phyloP scores from a whole-genome alignment of 164 flowering plant species.

The Chloranthus sessilifolius region DNA sequence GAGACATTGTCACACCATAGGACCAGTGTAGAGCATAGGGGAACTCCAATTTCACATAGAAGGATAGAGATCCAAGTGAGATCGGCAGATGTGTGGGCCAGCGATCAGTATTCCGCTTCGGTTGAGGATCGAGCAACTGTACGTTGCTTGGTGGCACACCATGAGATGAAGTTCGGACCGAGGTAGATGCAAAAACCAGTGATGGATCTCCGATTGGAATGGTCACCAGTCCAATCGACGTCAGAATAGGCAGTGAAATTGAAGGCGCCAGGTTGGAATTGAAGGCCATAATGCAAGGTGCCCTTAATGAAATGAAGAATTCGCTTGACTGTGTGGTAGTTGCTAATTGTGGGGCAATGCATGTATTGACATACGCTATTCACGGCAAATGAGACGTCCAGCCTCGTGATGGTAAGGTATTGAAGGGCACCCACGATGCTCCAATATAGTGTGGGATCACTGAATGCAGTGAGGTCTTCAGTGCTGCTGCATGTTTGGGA shows the following conservation, averaged over 20 bases:
- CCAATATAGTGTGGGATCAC: neutral
- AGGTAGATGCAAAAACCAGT: neutral
- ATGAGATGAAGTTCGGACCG: neutral
- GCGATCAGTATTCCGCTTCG: neutral
- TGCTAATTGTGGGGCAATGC: neutral
- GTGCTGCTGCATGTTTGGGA: no score
- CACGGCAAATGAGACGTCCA: neutral
- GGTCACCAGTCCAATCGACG: slow-evolving; percentile 4
- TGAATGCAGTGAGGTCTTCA: no score
- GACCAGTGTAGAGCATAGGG: no score
- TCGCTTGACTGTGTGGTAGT: neutral
- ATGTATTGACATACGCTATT: neutral
- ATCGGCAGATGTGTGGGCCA: neutral
- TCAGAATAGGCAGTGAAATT: neutral
- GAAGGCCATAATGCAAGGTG: neutral
- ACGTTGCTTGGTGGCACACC: neutral
- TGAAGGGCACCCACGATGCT: neutral
- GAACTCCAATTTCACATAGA: neutral
- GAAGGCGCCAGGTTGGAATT: no score
- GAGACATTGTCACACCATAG: no score
- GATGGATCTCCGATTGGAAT: neutral
- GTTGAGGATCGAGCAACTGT: neutral
- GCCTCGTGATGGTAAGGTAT: neutral
- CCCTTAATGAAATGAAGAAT: neutral
- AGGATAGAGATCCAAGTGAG: neutral